A percentile compares a stretch with the other conserved stretches of the same genome.
These are phyloP conservation scores for Peltaster fructicola DNA, from an alignment of 2,329 filamentous ascomycete species.

Conservation along the genomic window DNA sequence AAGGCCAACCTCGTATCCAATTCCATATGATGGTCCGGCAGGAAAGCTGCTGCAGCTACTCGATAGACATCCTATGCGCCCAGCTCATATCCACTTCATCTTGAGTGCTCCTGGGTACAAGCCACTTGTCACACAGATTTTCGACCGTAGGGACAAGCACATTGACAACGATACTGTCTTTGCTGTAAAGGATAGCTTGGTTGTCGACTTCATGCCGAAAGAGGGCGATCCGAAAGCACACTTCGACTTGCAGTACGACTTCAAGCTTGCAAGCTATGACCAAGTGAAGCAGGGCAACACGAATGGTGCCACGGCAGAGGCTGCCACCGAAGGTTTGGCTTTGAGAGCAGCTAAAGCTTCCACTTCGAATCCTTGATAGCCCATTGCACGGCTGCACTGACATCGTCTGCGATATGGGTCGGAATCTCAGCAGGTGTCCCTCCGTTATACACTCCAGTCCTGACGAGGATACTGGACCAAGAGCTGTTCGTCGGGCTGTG, in stretches of 20 bases:
- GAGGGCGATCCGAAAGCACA: constrained; percentile 34
- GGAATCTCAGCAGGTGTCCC: constrained; percentile 37
- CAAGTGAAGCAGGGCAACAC: constrained; percentile 3
- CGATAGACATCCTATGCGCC: constrained; percentile 43
- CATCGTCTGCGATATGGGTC: constrained; percentile 54
- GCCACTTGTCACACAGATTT: constrained; percentile 60
- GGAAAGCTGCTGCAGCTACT: constrained; percentile 40
- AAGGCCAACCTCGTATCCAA: constrained; percentile 31
- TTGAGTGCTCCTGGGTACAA: constrained; percentile 42
- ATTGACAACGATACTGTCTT: constrained; percentile 43
- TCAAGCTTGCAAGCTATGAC: constrained; percentile 4
- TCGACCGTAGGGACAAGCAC: constrained; percentile 48
- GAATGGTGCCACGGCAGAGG: constrained; percentile 3
- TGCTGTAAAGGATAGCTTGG: constrained; percentile 41
- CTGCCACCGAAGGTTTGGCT: too few relatives aligned
- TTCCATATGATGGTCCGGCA: constrained; percentile 38
- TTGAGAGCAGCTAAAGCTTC: too few relatives aligned
- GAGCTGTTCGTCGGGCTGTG: constrained; percentile 46
- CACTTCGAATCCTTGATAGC: constrained; percentile 41
- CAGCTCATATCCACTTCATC: constrained; percentile 43
- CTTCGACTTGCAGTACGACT: constrained; percentile 35
- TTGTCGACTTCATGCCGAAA: constrained; percentile 39
- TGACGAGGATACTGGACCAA: constrained; percentile 63
- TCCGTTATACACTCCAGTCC: constrained; percentile 57
- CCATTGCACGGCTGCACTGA: constrained; percentile 61